These are phyloP conservation scores for Euphrasia confusa DNA, from an alignment of 257 asterid genomes.

Conservation along the genomic window DNA sequence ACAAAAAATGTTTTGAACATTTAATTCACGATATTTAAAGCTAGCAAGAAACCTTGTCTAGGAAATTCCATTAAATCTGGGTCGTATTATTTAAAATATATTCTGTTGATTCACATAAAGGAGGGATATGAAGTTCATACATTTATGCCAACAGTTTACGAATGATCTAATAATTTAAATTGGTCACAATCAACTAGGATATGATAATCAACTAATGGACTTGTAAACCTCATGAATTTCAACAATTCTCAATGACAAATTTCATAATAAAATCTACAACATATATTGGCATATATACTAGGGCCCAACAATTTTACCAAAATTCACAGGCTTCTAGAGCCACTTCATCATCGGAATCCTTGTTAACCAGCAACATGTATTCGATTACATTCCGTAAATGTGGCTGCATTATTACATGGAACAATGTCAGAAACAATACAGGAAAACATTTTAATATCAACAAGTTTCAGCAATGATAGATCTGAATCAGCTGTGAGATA, in stretches of 20 bases:
- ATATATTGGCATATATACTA: slow-evolving; percentile 1
- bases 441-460: not conserved
- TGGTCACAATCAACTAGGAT: slow-evolving; percentile 10
- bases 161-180: not conserved
- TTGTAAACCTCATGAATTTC: not conserved
- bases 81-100: slow-evolving; percentile 2
- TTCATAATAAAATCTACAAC: slow-evolving; percentile 2
- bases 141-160: not conserved
- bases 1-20: not conserved
- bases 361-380: slow-evolving; percentile 83
- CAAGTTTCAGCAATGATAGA: not conserved
- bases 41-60: not conserved
- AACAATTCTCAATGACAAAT: not conserved
- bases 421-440: slow-evolving; percentile 30
- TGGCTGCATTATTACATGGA: slow-evolving; percentile 56
- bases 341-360: slow-evolving; percentile 86
- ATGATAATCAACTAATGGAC: not conserved
- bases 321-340: slow-evolving; percentile 99
- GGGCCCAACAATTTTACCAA: slow-evolving; percentile 47
- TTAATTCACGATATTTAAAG: not conserved
- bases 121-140: slow-evolving; percentile 1
- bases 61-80: not conserved
- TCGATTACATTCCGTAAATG: slow-evolving; percentile 81
- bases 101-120: not conserved
- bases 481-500: not conserved